Percentiles rank a stretch among this genome's conserved stretches.
Conservation (phyloP, 345 rosid species). For the Moricandia arvensis region DNA sequence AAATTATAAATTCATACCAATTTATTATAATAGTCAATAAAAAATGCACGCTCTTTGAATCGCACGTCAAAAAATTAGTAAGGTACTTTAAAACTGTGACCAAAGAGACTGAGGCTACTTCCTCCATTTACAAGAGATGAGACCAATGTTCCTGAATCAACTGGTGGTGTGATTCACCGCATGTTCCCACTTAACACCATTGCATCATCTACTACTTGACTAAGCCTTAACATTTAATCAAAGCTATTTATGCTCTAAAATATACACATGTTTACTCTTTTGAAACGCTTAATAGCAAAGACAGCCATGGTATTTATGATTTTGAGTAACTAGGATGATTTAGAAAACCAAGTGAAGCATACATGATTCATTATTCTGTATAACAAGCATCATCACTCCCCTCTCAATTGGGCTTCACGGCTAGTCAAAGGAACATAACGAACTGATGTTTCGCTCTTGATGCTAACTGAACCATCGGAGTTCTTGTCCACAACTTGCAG, state of each 20-base stretch:
- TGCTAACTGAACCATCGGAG: slow-evolving; percentile 66
- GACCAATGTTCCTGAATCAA: too few species aligned
- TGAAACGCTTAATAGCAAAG: neutral
- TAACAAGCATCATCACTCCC: slow-evolving; percentile 32
- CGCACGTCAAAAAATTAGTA: too few species aligned
- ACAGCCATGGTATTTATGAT: neutral
- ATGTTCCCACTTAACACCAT: too few species aligned
- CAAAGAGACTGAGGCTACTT: too few species aligned
- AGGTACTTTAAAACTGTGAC: too few species aligned
- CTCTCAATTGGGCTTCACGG: slow-evolving; percentile 70
- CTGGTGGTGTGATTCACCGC: too few species aligned
- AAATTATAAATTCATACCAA: too few species aligned
- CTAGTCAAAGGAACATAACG: slow-evolving; percentile 94
- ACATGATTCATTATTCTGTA: neutral
- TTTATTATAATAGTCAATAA: too few species aligned
- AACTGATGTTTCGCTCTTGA: slow-evolving; percentile 68
- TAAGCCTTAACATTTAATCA: neutral
- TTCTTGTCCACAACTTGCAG: slow-evolving; percentile 78
- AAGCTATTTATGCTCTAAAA: neutral
- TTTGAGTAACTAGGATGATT: neutral
- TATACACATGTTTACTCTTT: neutral
- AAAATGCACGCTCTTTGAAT: too few species aligned
- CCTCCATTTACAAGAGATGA: too few species aligned
- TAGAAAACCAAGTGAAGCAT: neutral
- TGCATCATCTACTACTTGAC: too few species aligned